These are phyloP conservation scores for Cladophialophora carrionii DNA, from an alignment of 2,329 filamentous ascomycete genomes.

Conservation along the genomic window DNA sequence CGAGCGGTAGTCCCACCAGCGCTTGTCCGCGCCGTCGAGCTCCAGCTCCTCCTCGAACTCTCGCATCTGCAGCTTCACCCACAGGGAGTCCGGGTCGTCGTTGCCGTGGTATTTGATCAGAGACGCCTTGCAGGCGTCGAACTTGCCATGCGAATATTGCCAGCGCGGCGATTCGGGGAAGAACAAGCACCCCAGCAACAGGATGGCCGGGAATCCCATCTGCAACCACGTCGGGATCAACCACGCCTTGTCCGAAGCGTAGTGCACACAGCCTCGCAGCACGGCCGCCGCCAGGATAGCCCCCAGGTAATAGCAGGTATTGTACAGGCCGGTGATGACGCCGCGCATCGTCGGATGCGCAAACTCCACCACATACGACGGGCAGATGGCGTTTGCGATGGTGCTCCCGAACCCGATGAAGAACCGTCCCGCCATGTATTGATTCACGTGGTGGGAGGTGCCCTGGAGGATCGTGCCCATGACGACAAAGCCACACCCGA, in stretches of 20 bases:
- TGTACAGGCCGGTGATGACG: constrained; percentile 41
- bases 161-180: constrained; percentile 53
- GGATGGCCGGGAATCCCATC: constrained; percentile 50
- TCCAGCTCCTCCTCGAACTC: constrained; percentile 33
- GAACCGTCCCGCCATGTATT: constrained; percentile 43
- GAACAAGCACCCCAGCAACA: constrained; percentile 9
- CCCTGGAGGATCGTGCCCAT: constrained; percentile 41
- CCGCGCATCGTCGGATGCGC: constrained; percentile 41
- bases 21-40: constrained; percentile 6
- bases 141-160: constrained; percentile 52
- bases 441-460: constrained; percentile 37
- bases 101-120: constrained; percentile 63
- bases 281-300: constrained; percentile 6
- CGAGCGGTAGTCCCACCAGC: constrained; percentile 7
- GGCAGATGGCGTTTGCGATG: constrained; percentile 37
- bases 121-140: constrained; percentile 59
- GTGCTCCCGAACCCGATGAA: constrained; percentile 41
- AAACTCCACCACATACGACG: constrained; percentile 46
- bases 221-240: background rate
- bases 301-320: constrained; percentile 41
- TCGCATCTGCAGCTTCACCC: constrained; percentile 41
- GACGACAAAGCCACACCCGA: constrained; percentile 50
- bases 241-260: constrained; percentile 2
- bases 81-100: constrained; percentile 41
- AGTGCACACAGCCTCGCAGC: constrained; percentile 5